phyloP scores from a whole-genome alignment of 2,329 filamentous ascomycete species.

The Acephala macrosclerotiorum region DNA sequence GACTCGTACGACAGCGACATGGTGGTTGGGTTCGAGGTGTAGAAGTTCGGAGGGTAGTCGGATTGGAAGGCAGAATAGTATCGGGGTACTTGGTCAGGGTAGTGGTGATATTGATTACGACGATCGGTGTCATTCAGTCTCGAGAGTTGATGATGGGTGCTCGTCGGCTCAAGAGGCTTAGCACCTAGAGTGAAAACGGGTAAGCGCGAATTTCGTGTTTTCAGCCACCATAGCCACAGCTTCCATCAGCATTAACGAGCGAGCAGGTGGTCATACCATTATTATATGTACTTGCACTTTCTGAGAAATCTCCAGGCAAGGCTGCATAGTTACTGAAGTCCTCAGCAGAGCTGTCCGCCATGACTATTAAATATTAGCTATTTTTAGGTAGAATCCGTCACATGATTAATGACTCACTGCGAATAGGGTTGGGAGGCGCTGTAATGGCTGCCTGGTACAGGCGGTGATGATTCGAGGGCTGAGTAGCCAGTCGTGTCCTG shows the following conservation, averaged over 20 bases:
- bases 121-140: background rate
- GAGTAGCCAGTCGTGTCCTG: background rate
- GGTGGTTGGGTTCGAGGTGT: slow-evolving; percentile 14
- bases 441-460: slow-evolving; percentile 31
- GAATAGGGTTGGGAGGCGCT: slow-evolving; percentile 23
- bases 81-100: background rate
- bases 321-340: slow-evolving; percentile 8
- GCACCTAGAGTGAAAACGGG: background rate
- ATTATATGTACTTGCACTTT: too few relatives aligned
- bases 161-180: background rate
- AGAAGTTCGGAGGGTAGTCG: slow-evolving; percentile 9
- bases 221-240: too few relatives aligned
- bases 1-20: slow-evolving; percentile 42
- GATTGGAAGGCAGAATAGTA: slow-evolving; percentile 25
- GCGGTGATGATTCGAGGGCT: slow-evolving; percentile 5
- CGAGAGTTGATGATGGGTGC: background rate
- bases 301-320: too few relatives aligned
- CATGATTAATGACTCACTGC: slow-evolving; percentile 38
- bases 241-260: too few relatives aligned
- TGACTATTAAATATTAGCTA: slow-evolving; percentile 19
- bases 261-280: too few relatives aligned
- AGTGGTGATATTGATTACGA: background rate
- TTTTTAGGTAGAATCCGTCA: slow-evolving; percentile 29
- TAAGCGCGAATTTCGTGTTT: background rate
- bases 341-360: slow-evolving; percentile 18